Base-by-base conservation (phyloP, 768 basidiomycete species). In the Psilocybe cubensis region DNA sequence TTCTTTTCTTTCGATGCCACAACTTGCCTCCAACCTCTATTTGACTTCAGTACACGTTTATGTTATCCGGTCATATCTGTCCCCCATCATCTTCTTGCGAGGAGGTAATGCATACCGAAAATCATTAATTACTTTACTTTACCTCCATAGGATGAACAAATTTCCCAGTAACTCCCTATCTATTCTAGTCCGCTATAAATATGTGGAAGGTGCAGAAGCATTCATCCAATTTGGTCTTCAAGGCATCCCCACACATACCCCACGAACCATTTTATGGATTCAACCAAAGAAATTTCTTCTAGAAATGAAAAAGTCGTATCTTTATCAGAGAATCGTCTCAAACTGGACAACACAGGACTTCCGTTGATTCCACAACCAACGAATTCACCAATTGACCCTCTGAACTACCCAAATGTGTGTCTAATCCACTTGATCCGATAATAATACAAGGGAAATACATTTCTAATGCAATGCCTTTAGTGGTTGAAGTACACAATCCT, bases 291-390 rank as follows among this genome's bases (percentile, higher is more conserved):
- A 21, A 5, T 23, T 20, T 31, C 35, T 18, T 6, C 27, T 43
- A 46, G 33, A 3, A 25, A 47, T n/a, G 45, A 47, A 24, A 29
- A 44, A 35, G 23, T 42, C 0, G 41, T 38, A n/a, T 25, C 42
- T 20, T 11, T 38, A 10, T 25, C 20, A n/a, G 38, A 31, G 42
- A 40, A 20, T n/a, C 41, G 11, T 29, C 33, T 69, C 41, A 76
- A 74, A 60, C 58, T 75, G 43, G 77, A 76, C 57, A 63, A 63
- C 14, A 62, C 61, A 27, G 76, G 76, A 17, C 71, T 79, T 12
- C 72, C 77, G 12, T 72, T 81, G 46, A 67, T 76, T 41, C 78
- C 79, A 27, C 78, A 81, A 44, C 78, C 78, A 14, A 70, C 76
- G 3, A 60, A 63, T 35, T 73, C 71, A 14, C 70, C 72, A n/a